A percentile compares a stretch with the other conserved stretches of the same genome.
These are phyloP conservation scores for Parafenestella ontariensis DNA, from an alignment of 2,329 filamentous ascomycete genomes.

Conservation along the genomic window DNA sequence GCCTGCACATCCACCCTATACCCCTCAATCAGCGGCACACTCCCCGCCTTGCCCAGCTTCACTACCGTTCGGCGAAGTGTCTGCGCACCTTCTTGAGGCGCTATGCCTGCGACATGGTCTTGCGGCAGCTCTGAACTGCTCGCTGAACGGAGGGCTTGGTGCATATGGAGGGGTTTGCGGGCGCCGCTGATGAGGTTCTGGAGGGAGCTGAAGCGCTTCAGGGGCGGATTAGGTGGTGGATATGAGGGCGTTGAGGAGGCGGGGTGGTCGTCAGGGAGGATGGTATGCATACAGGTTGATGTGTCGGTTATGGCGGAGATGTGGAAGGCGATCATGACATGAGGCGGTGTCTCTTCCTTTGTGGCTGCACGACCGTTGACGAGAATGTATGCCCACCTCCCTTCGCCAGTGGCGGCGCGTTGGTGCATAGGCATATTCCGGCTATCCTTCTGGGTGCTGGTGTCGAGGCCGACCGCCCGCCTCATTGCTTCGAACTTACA, in stretches of 20 bases:
- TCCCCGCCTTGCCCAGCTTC: slow-evolving; percentile 23
- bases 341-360: slow-evolving; percentile 1
- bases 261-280: slow-evolving; percentile 5
- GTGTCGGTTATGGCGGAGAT: slow-evolving; percentile 10
- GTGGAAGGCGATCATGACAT: slow-evolving; percentile 22
- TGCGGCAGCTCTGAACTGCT: slow-evolving; percentile 9
- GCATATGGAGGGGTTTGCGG: background rate
- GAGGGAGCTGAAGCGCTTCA: slow-evolving; percentile 12
- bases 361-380: slow-evolving; percentile 4
- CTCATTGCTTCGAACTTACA: background rate
- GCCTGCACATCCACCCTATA: slow-evolving; percentile 22
- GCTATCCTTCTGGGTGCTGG: background rate
- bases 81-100: slow-evolving; percentile 1
- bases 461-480: background rate
- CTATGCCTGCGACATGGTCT: background rate
- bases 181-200: slow-evolving; percentile 7
- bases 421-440: slow-evolving; percentile 2
- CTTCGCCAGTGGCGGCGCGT: slow-evolving; percentile 14
- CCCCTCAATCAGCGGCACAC: slow-evolving; percentile 30
- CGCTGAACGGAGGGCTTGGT: slow-evolving; percentile 8
- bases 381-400: slow-evolving; percentile 24
- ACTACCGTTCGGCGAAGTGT: slow-evolving; percentile 24
- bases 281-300: slow-evolving; percentile 16
- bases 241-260: background rate
- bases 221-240: background rate